Conservation (phyloP, 1,284 basidiomycete species). For the Paramarasmius palmivorus region DNA sequence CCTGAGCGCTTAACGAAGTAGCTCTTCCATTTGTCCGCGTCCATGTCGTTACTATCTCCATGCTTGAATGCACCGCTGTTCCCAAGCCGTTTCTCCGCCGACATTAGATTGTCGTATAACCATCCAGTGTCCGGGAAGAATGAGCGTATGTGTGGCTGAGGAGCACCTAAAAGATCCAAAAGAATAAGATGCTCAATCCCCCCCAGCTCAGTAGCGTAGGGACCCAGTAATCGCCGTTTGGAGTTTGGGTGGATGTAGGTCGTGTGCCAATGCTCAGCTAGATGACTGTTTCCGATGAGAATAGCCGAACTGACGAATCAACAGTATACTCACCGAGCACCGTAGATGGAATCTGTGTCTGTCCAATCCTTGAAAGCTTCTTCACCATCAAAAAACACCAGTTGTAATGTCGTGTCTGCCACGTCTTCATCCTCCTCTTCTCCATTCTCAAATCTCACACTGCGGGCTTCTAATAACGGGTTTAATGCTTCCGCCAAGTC, state of each 20-base stretch:
- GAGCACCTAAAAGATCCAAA: slow-evolving; percentile 84
- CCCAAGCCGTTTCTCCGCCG: slow-evolving; percentile 67
- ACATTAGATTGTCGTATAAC: slow-evolving; percentile 78
- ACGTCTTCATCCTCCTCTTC: slow-evolving; percentile 76
- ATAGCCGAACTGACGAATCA: slow-evolving; percentile 6
- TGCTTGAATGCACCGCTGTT: slow-evolving; percentile 60
- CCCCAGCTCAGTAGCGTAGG: slow-evolving; percentile 63
- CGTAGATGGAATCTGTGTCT: slow-evolving; percentile 89
- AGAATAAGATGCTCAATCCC: slow-evolving; percentile 89
- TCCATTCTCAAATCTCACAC: slow-evolving; percentile 54
- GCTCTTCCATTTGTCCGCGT: slow-evolving; percentile 41
- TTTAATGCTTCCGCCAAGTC: slow-evolving; percentile 84
- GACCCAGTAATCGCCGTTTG: slow-evolving; percentile 60
- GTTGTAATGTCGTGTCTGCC: slow-evolving; percentile 83
- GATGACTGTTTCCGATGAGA: slow-evolving; percentile 57
- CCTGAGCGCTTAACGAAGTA: slow-evolving; percentile 56
- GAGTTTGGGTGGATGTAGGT: slow-evolving; percentile 63
- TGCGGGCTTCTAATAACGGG: slow-evolving; percentile 67
- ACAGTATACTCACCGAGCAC: slow-evolving; percentile 64
- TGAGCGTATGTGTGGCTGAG: slow-evolving; percentile 70
- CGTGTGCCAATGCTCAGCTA: slow-evolving; percentile 81
- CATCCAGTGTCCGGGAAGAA: slow-evolving; percentile 90
- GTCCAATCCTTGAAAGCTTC: slow-evolving; percentile 96
- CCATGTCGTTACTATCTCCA: slow-evolving; percentile 40
- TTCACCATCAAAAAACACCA: slow-evolving; percentile 99